A percentile compares a stretch with the other conserved stretches of the same genome.
These are phyloP conservation scores for Sphaerostilbella broomeana DNA, from an alignment of 2,329 filamentous ascomycete genomes.

Conservation along the genomic window DNA sequence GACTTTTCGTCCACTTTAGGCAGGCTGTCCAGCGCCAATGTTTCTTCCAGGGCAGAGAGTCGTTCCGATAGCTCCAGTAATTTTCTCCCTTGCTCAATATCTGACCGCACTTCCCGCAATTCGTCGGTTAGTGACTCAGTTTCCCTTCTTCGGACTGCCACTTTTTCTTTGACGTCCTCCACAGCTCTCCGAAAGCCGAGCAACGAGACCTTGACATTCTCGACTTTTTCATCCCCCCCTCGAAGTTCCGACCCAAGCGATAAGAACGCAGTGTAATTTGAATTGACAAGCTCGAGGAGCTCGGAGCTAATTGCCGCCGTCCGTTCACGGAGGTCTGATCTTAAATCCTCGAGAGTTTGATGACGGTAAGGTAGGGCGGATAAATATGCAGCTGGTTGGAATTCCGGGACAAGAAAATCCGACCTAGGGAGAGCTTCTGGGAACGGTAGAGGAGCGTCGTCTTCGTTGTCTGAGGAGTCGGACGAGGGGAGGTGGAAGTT, in stretches of 20 bases:
- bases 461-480: slow-evolving; percentile 36
- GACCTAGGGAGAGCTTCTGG: slow-evolving; percentile 74
- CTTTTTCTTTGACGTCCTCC: slow-evolving; percentile 61
- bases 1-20: slow-evolving; percentile 18
- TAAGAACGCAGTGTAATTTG: slow-evolving; percentile 89
- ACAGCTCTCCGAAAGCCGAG: slow-evolving; percentile 80
- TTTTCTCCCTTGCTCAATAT: slow-evolving; percentile 55
- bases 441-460: slow-evolving; percentile 75
- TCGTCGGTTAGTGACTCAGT: slow-evolving; percentile 58
- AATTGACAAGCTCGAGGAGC: slow-evolving; percentile 88
- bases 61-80: slow-evolving; percentile 63
- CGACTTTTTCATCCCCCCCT: slow-evolving; percentile 85
- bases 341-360: slow-evolving; percentile 91
- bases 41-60: slow-evolving; percentile 56
- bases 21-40: slow-evolving; percentile 47
- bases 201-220: slow-evolving; percentile 81
- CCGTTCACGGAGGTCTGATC: slow-evolving; percentile 75
- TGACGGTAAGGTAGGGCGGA: slow-evolving; percentile 76
- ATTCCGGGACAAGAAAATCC: slow-evolving; percentile 72
- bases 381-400: slow-evolving; percentile 76
- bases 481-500: slow-evolving; percentile 39
- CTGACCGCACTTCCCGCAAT: slow-evolving; percentile 54
- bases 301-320: slow-evolving; percentile 76
- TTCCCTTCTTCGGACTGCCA: slow-evolving; percentile 57
- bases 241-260: slow-evolving; percentile 72